Conservation (phyloP, 2,329 filamentous ascomycete genomes). For the Macrophomina tecta region DNA sequence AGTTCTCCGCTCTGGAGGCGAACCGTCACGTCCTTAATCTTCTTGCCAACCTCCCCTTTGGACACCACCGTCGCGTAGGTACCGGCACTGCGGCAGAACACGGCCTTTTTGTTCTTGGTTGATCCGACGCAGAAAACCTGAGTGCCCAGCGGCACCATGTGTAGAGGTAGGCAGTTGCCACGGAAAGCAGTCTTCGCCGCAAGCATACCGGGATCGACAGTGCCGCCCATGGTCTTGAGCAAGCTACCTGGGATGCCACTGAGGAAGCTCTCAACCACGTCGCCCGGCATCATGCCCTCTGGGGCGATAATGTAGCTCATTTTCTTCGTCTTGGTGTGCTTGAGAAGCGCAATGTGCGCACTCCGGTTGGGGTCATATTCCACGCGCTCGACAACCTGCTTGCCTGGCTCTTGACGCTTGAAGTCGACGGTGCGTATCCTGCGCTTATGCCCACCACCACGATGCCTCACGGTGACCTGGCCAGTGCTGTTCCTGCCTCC, state of each 20-base stretch:
- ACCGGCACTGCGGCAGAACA: slow-evolving; percentile 93
- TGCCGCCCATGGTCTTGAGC: slow-evolving; percentile 88
- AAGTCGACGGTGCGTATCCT: slow-evolving; percentile 94
- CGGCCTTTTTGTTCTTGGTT: slow-evolving; percentile 72
- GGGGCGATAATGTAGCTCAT: slow-evolving; percentile 95
- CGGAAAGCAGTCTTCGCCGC: slow-evolving; percentile 92
- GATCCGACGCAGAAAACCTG: slow-evolving; percentile 89
- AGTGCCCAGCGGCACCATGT: slow-evolving; percentile 96
- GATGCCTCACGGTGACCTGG: slow-evolving; percentile 85
- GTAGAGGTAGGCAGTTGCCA: slow-evolving; percentile 92
- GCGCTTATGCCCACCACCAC: slow-evolving; percentile 89
- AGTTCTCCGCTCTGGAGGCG: slow-evolving; percentile 92
- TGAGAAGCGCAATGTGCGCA: slow-evolving; percentile 89
- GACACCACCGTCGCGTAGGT: slow-evolving; percentile 88
- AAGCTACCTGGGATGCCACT: slow-evolving; percentile 86
- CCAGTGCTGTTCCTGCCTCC: slow-evolving; percentile 92
- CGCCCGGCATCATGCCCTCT: slow-evolving; percentile 90
- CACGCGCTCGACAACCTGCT: slow-evolving; percentile 89
- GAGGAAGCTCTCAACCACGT: slow-evolving; percentile 90
- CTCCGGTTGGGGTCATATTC: slow-evolving; percentile 95
- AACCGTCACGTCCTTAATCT: slow-evolving; percentile 80
- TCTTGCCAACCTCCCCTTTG: slow-evolving; percentile 72
- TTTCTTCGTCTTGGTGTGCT: slow-evolving; percentile 72
- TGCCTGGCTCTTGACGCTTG: slow-evolving; percentile 75
- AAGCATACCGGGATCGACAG: slow-evolving; percentile 92